Percentiles rank a stretch among this genome's conserved stretches.
phyloP scores from a whole-genome alignment of 371 early-diverging fungal species.

The Mucor plumbeus region DNA sequence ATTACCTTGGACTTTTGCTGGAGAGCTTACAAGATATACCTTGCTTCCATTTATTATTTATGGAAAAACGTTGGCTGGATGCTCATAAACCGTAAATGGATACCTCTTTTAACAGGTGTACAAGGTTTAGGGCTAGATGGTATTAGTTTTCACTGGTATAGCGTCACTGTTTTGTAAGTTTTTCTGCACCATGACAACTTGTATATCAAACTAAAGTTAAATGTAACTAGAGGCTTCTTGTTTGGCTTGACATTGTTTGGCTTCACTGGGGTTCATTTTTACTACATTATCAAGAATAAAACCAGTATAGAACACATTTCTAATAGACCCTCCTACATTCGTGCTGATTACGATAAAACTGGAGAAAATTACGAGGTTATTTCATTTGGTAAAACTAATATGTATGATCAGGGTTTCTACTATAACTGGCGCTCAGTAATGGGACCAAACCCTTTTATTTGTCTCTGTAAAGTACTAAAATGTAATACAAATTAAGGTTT shows the following conservation, averaged over 20 bases:
- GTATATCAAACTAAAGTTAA: not conserved
- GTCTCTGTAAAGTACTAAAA: conserved; percentile 12
- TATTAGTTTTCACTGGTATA: conserved; percentile 21
- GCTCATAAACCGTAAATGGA: conserved; percentile 11
- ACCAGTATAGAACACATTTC: conserved; percentile 51
- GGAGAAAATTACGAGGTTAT: conserved; percentile 34
- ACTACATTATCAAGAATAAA: conserved; percentile 42
- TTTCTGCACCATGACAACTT: too few relatives aligned
- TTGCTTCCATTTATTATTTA: conserved; percentile 18
- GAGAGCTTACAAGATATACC: conserved; percentile 21
- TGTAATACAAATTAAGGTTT: too few relatives aligned
- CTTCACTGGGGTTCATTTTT: conserved; percentile 39
- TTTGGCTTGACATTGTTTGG: conserved; percentile 37
- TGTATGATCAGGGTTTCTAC: conserved; percentile 14
- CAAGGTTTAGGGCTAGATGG: not conserved
- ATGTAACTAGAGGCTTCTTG: conserved; percentile 18
- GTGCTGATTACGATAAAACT: conserved; percentile 34
- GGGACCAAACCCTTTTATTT: conserved; percentile 23
- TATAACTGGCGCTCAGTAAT: conserved; percentile 30
- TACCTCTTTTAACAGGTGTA: conserved; percentile 20
- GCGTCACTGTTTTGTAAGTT: conserved; percentile 19
- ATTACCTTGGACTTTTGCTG: conserved; percentile 20
- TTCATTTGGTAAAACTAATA: conserved; percentile 5
- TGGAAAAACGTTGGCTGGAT: conserved; percentile 17
- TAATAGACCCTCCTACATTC: conserved; percentile 28